Conservation (phyloP, 2,329 filamentous ascomycete species). For the Alternaria viburni region DNA sequence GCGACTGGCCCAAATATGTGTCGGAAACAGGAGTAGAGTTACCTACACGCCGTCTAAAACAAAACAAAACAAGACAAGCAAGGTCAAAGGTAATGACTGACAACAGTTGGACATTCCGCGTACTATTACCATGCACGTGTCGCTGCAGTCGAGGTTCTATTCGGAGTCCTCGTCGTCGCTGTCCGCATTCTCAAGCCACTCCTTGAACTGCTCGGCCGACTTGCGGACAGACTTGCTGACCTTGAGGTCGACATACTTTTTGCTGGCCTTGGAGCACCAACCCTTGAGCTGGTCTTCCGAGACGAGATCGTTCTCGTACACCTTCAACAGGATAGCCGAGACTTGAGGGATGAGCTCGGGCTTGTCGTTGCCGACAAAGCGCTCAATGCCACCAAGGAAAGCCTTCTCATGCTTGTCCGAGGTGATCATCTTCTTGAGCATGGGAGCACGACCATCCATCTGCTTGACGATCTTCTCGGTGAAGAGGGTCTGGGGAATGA, state of each 20-base stretch:
- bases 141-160: conserved; percentile 13
- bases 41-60: conserved; percentile 23
- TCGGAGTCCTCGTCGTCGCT: conserved; percentile 56
- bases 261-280: conserved; percentile 95
- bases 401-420: conserved; percentile 96
- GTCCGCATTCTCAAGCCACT: conserved; percentile 85
- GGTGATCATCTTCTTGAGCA: conserved; percentile 91
- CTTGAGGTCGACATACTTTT: conserved; percentile 92
- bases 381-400: conserved; percentile 92
- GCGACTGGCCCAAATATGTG: neutral
- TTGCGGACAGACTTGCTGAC: conserved; percentile 96
- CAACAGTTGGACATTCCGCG: conserved; percentile 10
- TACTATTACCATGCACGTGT: conserved; percentile 4
- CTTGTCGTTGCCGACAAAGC: conserved; percentile 83
- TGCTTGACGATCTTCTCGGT: conserved; percentile 88
- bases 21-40: conserved; percentile 25
- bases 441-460: conserved; percentile 79
- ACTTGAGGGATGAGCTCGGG: conserved; percentile 79
- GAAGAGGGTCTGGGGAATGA: conserved; percentile 93
- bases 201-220: conserved; percentile 90
- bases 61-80: conserved; percentile 16
- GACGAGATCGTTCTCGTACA: conserved; percentile 90
- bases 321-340: conserved; percentile 84
- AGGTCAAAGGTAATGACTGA: conserved; percentile 12
- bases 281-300: conserved; percentile 86